Evolutionary conservation across 2,329 filamentous ascomycete species (phyloP).

Genomic region (Emericellopsis cladophorae): DNA sequence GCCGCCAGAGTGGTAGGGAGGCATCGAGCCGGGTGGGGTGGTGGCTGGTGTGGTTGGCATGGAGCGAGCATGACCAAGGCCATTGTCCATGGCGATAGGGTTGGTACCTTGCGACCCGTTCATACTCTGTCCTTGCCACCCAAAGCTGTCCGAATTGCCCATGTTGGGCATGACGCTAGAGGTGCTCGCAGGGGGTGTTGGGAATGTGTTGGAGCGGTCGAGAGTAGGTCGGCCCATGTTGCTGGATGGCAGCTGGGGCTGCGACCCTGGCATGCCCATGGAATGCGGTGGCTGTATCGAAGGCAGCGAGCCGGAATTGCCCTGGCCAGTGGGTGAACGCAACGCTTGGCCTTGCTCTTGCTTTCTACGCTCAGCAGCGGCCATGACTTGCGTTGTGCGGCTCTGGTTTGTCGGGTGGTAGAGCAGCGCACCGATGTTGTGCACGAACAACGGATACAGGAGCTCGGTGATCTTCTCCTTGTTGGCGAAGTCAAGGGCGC

Average conservation of each 20-base stretch:
- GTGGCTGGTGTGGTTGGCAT: constrained; percentile 87
- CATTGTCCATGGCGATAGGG: constrained; percentile 62
- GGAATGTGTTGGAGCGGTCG: constrained; percentile 84
- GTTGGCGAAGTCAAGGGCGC: constrained; percentile 96
- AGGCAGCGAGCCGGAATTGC: constrained; percentile 35
- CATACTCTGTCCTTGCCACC: constrained; percentile 59
- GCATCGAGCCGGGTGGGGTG: constrained; percentile 77
- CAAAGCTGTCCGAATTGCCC: constrained; percentile 64
- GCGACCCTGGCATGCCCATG: constrained; percentile 48
- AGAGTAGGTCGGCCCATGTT: constrained; percentile 63
- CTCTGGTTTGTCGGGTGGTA: constrained; percentile 88
- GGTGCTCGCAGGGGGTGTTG: constrained; percentile 86
- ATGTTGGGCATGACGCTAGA: constrained; percentile 70
- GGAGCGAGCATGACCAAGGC: constrained; percentile 65
- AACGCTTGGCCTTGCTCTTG: constrained; percentile 51
- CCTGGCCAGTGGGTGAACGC: constrained; percentile 18
- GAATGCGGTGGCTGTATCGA: constrained; percentile 46
- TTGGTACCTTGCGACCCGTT: constrained; percentile 49
- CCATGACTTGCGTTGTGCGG: constrained; percentile 75
- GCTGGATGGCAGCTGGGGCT: constrained; percentile 49
- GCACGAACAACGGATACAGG: constrained; percentile 90
- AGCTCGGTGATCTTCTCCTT: constrained; percentile 98
- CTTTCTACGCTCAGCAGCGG: constrained; percentile 68
- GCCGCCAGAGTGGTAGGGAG: constrained; percentile 55
- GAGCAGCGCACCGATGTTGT: constrained; percentile 86